Percentiles rank a stretch among this genome's conserved stretches.
Conservation (phyloP, 2,329 filamentous ascomycete species). For the Ploettnerulaceae sp. region DNA sequence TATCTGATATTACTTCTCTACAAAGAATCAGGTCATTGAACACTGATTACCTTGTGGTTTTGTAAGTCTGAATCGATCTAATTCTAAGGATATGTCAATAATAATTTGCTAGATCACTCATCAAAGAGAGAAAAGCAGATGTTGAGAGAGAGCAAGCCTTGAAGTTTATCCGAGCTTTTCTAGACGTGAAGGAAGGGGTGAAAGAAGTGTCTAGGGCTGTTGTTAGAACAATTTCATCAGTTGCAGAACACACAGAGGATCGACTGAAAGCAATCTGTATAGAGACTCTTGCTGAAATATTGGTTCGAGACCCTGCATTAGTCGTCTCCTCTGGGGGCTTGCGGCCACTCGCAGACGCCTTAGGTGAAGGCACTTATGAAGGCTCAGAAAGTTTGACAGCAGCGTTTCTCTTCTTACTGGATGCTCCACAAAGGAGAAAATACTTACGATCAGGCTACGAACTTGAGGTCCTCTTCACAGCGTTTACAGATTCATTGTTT, state of each 20-base stretch:
- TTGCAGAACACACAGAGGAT: slow-evolving; percentile 69
- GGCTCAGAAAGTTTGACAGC: slow-evolving; percentile 84
- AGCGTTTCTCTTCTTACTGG: slow-evolving; percentile 85
- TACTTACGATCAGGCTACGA: slow-evolving; percentile 86
- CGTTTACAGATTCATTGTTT: slow-evolving; percentile 78
- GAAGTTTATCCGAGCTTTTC: slow-evolving; percentile 91
- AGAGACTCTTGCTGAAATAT: slow-evolving; percentile 86
- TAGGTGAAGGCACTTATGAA: slow-evolving; percentile 86
- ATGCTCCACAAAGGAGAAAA: slow-evolving; percentile 73
- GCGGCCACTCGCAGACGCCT: slow-evolving; percentile 80
- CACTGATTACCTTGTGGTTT: slow-evolving; percentile 86
- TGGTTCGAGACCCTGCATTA: slow-evolving; percentile 78
- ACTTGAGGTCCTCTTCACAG: slow-evolving; percentile 81
- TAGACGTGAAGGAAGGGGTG: slow-evolving; percentile 91
- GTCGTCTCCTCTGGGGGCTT: slow-evolving; percentile 81
- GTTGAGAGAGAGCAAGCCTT: slow-evolving; percentile 95
- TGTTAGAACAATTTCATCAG: slow-evolving; percentile 82
- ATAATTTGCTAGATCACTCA: slow-evolving; percentile 57
- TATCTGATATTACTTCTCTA: slow-evolving; percentile 85
- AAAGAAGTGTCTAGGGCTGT: slow-evolving; percentile 82
- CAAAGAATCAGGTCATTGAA: slow-evolving; percentile 83
- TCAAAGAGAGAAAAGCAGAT: slow-evolving; percentile 95
- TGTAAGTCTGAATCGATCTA: slow-evolving; percentile 39
- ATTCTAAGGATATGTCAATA: slow-evolving; percentile 13
- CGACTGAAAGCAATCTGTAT: slow-evolving; percentile 85